Evolutionary conservation across 441 rosid species (phyloP), one percentile per base, ranked within the genome.

Genomic region (Lepidium campestre): DNA sequence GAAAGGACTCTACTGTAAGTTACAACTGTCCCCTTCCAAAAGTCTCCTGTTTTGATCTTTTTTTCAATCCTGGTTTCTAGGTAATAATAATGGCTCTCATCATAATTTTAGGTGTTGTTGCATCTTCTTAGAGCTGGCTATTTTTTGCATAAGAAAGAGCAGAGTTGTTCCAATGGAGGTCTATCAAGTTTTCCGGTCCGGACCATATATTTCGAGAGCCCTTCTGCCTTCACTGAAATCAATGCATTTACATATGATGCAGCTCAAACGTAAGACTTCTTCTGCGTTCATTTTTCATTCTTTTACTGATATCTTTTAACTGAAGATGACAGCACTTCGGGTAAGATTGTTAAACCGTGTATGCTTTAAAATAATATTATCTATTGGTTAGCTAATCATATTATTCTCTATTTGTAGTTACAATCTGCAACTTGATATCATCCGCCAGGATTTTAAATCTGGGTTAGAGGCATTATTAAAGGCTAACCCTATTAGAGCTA

Each of bases 121-220:
- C 98, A 95, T 69, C 89, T 95, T 72, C 95, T 95, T 36, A 87
- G 99, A 77, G 99, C 99, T n/a, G 99, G 96, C 53, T 88, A 82
- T 62, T 81, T 70, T 85, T 80, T 90, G 82, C 87, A 88, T 78
- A 83, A 81, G 77, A 78, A 62, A 35, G 91, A 84, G 46, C 75
- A 75, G 50, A 80, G 74, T 66, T 82, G 80, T 77, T 72, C 86
- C 32, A 88, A 86, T 69, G 95, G 91, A 57, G 79, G 75, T 71
- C 69, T 77, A 53, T 79, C 75, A 54, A 75, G 71, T 57, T 95
- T 92, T 65, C 98, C 99, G 27, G 76, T 95, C 68, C 83, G 90
- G 74, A 91, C 98, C 27, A 91, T 95, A 65, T 95, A 95, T 79
- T 95, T 91, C 41, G 98, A 95, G 76, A 90, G 83, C 78, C 62